Evolutionary conservation across 2,329 filamentous ascomycete species (phyloP), one percentile per base, ranked within the genome.

Genomic region (Lecanicillium sp.): DNA sequence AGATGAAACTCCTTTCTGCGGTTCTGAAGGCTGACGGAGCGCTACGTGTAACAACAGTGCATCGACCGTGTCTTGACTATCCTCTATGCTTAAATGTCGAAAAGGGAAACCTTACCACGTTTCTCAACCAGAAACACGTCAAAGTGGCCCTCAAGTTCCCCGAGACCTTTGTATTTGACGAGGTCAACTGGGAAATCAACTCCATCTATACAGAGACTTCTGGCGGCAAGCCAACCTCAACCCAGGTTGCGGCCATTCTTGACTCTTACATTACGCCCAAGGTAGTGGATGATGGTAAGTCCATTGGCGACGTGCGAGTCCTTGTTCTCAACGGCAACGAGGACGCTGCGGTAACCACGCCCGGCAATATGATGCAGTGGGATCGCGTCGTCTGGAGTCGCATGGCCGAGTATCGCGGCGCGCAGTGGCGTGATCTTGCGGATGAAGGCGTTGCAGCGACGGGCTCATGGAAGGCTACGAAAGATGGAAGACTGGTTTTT

Each of bases 121-220:
- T 53, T 37, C 38, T 55, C 35, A 53, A 53, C 45, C 44, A 43
- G n/a, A 33, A 38, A 1, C 9, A 19, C 9, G 41, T 53, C 4
- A 43, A 46, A 16, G 18, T 37, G 9, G 46, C 46, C 13, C 49
- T 55, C 18, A 31, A 43, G 9, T 40, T 54, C 3, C 48, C 48
- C 31, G 87, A 94, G 63, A 85, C 94, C 38, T 72, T 77, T 48
- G 74, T 71, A 54, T 95, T 90, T 61, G 83, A 92, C 54, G 86
- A 81, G 55, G 94, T 87, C 76, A 94, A 95, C 74, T 84, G 88
- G 50, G 84, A 94, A 62, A 88, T 95, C 66, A 94, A 94, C 76
- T 76, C 85, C 5, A 46, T 37, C 27, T 54, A 41, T 20, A 6
- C 9, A 4, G 5, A 6, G 13, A 31, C 14, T 29, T 38, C 31